Base-by-base conservation (phyloP, 2,329 filamentous ascomycete species). In the Colletotrichum scovillei region DNA sequence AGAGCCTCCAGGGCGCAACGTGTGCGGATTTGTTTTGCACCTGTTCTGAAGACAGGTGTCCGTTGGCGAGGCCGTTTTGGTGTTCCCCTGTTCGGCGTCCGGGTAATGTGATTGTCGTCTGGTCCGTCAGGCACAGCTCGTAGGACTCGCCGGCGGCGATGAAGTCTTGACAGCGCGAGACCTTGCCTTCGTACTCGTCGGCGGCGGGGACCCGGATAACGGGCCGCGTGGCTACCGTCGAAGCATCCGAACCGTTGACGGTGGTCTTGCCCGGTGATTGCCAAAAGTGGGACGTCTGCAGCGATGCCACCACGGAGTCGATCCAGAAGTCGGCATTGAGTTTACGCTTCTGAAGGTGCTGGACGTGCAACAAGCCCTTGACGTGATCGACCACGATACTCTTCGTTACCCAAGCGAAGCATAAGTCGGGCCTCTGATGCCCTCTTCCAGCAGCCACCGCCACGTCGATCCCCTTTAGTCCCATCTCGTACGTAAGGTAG, bases 401-500 rank as follows among this genome's bases (percentile, higher is more conserved):
- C 76, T 91, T 90, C 58, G 93, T 92, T 3, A 95, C 88, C 88
- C 95, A 97, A 1, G 91, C 88, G 72, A 97, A 90, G 78, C 91
- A 93, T 26, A 96, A 84, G 80, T 97, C 95, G 0, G 94, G 92
- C 12, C 89, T 85, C 49, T 81, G 77, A 68, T 87, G 83, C 2
- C 79, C 78, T 12, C 80, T 77, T 4, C 78, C 75, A n/a, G 77
- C 76, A 2, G 82, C 75, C 11, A 82, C 66, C 1, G 75, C 24
- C 26, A 93, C 84, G 63, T 85, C 82, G 67, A 91, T 91, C 22
- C 87, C 90, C 75, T 87, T 85, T 1, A 97, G 84, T 0, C 94
- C 94, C 79, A 95, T 90, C 81, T 98, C 95, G 74, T 98, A 97
- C 0, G 94, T 95, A 63, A 95, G 88, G 78, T 93, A 97, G 0